Evolutionary conservation across 225 moss, liverwort and hornwort genomes (phyloP).

Genomic region (Asterella californica): DNA sequence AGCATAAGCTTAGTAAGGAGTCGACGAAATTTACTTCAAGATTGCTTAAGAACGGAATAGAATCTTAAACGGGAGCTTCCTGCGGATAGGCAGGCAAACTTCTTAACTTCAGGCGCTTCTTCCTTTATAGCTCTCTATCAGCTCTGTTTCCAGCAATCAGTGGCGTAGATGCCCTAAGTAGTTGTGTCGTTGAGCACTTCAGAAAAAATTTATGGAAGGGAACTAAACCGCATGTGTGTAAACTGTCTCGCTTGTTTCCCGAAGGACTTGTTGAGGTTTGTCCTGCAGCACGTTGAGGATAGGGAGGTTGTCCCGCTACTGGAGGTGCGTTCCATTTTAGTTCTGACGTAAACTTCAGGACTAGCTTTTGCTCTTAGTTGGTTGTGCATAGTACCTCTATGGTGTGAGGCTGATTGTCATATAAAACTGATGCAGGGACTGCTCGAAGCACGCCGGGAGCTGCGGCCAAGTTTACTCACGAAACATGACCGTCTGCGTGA

Average conservation of each 20-base stretch:
- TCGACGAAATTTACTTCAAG: background rate
- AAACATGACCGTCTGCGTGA: constrained; percentile 80
- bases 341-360: background rate
- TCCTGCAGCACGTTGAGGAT: constrained; percentile 81
- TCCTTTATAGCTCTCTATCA: background rate
- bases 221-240: background rate
- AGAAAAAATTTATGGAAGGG: background rate
- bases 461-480: constrained; percentile 58
- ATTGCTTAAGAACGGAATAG: background rate
- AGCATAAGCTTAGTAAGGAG: background rate
- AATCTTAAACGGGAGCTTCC: background rate
- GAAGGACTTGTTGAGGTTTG: constrained; percentile 56
- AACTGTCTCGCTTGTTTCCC: background rate
- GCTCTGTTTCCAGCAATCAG: background rate
- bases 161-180: background rate
- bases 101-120: too few relatives aligned
- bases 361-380: background rate
- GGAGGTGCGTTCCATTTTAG: constrained; percentile 45
- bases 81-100: too few relatives aligned
- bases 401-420: background rate
- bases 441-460: constrained; percentile 81
- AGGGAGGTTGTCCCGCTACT: constrained; percentile 61
- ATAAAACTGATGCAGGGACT: constrained; percentile 46
- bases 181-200: background rate
- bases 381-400: background rate